Percentiles rank a stretch among this genome's conserved stretches.
Conservation (phyloP, 208 protist genomes). For the Leptomonas pyrrhocoris region DNA sequence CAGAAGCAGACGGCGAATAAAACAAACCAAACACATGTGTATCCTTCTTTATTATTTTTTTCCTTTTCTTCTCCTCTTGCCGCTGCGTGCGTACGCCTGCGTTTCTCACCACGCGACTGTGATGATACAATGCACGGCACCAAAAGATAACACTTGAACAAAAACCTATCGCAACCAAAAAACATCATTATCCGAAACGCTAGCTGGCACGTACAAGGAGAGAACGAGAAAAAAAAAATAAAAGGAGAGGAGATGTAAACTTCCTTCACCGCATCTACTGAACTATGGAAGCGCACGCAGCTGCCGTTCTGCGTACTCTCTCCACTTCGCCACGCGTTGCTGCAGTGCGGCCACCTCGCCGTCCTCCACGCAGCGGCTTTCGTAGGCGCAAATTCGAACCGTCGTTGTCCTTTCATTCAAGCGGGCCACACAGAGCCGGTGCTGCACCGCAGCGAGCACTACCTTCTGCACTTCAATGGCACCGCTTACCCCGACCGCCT, state of each 20-base stretch:
- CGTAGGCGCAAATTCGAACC: slow-evolving; percentile 46
- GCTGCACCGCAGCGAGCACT: slow-evolving; percentile 49
- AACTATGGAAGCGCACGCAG: slow-evolving; percentile 38
- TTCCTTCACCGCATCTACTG: background rate
- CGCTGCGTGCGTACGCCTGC: no score
- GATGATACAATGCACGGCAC: no score
- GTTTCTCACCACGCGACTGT: no score
- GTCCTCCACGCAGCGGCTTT: slow-evolving; percentile 40
- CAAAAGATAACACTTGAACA: no score
- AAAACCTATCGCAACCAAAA: no score
- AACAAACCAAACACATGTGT: no score
- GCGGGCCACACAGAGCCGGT: slow-evolving; percentile 46
- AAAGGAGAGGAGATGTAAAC: background rate
- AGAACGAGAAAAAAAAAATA: no score
- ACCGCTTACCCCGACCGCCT: slow-evolving; percentile 19
- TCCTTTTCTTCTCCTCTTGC: no score
- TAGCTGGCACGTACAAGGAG: no score
- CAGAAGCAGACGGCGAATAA: no score
- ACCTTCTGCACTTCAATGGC: slow-evolving; percentile 43
- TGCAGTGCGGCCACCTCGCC: slow-evolving; percentile 39
- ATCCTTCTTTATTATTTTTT: no score
- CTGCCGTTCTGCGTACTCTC: slow-evolving; percentile 30
- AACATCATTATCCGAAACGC: no score
- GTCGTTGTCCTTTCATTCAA: slow-evolving; percentile 44
- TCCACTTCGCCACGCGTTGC: slow-evolving; percentile 42